phyloP scores from a whole-genome alignment of 805 yeast species.

The Candida xiaguanensis region DNA sequence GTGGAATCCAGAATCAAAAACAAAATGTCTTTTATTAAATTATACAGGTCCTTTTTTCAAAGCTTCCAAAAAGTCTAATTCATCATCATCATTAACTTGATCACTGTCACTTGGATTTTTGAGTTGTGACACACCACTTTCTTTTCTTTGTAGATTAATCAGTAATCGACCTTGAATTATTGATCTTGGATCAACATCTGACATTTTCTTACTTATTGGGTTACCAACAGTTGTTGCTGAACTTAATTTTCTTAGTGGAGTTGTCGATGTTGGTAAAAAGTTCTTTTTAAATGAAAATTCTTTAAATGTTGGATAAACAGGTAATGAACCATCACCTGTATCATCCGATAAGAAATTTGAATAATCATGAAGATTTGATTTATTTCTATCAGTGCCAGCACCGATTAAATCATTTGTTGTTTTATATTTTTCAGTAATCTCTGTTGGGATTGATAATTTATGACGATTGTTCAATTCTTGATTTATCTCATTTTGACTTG shows the following conservation, averaged over 20 bases:
- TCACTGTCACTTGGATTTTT: not conserved
- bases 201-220: not conserved
- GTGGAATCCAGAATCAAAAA: too few relatives aligned
- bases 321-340: slow-evolving; percentile 18
- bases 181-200: slow-evolving; percentile 4
- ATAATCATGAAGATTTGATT: slow-evolving; percentile 27
- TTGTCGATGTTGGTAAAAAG: not conserved
- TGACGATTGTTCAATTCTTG: not conserved
- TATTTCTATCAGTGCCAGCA: slow-evolving; percentile 4
- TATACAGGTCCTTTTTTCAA: slow-evolving; percentile 31
- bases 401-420: slow-evolving; percentile 7
- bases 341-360: slow-evolving; percentile 33
- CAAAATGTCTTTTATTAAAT: too few relatives aligned
- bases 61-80: slow-evolving; percentile 47
- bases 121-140: not conserved
- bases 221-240: not conserved
- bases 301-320: slow-evolving; percentile 26
- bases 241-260: slow-evolving; percentile 2
- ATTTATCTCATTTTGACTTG: not conserved
- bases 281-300: slow-evolving; percentile 21
- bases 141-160: not conserved
- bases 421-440: slow-evolving; percentile 3
- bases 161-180: not conserved
- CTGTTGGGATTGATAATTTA: not conserved
- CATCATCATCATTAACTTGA: slow-evolving; percentile 21